phyloP scores from a whole-genome alignment of 1,284 basidiomycete species.

The Papiliotrema terrestris region DNA sequence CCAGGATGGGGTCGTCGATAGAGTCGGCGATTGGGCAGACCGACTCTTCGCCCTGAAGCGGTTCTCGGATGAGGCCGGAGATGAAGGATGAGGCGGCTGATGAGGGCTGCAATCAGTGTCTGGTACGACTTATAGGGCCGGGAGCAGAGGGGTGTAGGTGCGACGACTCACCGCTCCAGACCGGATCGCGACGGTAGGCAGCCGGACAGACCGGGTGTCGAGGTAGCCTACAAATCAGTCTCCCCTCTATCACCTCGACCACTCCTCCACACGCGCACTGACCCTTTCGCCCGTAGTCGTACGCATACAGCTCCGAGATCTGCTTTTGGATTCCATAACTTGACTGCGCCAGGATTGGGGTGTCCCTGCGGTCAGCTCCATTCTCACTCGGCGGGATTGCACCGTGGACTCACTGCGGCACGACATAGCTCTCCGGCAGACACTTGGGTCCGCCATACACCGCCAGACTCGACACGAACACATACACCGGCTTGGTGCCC shows the following conservation, averaged over 20 bases:
- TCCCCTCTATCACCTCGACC: neutral
- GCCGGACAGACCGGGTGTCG: slow-evolving; percentile 60
- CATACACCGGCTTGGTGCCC: slow-evolving; percentile 53
- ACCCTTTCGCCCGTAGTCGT: slow-evolving; percentile 60
- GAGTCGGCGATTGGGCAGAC: slow-evolving; percentile 55
- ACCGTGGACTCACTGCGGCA: slow-evolving; percentile 21
- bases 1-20: slow-evolving; percentile 37
- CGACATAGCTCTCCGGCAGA: slow-evolving; percentile 38
- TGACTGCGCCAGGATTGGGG: slow-evolving; percentile 58
- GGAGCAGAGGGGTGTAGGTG: neutral
- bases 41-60: slow-evolving; percentile 56
- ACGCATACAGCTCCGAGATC: slow-evolving; percentile 60
- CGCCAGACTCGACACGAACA: slow-evolving; percentile 61
- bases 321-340: slow-evolving; percentile 62
- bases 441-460: slow-evolving; percentile 63
- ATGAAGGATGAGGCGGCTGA: slow-evolving; percentile 62
- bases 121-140: neutral
- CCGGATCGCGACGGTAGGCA: slow-evolving; percentile 62
- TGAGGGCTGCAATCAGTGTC: slow-evolving; percentile 47
- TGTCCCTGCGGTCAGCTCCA: slow-evolving; percentile 35
- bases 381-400: too few species aligned
- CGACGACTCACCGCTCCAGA: slow-evolving; percentile 48
- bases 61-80: slow-evolving; percentile 63
- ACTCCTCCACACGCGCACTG: slow-evolving; percentile 3
- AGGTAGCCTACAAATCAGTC: slow-evolving; percentile 51